A percentile compares a stretch with the other conserved stretches of the same genome.
Conservation (phyloP, 2,329 filamentous ascomycete genomes). For the Dothistroma septosporum region DNA sequence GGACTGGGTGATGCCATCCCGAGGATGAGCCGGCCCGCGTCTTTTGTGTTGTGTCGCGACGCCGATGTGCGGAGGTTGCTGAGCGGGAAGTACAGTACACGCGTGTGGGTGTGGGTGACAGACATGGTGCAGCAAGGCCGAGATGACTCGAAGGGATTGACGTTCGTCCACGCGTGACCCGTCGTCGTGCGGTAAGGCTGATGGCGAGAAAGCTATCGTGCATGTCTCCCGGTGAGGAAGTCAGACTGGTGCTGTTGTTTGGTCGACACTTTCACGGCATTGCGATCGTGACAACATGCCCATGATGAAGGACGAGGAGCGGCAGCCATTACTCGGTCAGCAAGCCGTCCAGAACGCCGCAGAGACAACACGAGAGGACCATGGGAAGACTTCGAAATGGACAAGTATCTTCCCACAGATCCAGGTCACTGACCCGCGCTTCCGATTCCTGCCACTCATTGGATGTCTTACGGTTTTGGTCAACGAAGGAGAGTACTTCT, state of each 20-base stretch:
- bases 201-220: neutral
- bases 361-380: neutral
- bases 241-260: neutral
- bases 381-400: neutral
- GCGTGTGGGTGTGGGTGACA: neutral
- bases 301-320: constrained; percentile 1
- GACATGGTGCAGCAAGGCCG: neutral
- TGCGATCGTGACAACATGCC: neutral
- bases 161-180: neutral
- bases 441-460: constrained; percentile 7
- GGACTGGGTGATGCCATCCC: neutral
- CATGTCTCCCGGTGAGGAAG: neutral
- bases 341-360: neutral
- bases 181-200: neutral
- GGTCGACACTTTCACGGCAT: neutral
- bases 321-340: constrained; percentile 1
- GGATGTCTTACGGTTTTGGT: constrained; percentile 8
- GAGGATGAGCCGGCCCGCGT: too few species aligned
- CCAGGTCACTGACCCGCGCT: constrained; percentile 5
- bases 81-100: too few species aligned
- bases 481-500: constrained; percentile 12
- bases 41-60: neutral
- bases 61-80: neutral
- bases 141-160: neutral
- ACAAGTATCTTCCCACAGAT: constrained; percentile 1